Base-by-base conservation (phyloP, 1,139 yeast species). In the Kurtzmaniella natalensis region DNA sequence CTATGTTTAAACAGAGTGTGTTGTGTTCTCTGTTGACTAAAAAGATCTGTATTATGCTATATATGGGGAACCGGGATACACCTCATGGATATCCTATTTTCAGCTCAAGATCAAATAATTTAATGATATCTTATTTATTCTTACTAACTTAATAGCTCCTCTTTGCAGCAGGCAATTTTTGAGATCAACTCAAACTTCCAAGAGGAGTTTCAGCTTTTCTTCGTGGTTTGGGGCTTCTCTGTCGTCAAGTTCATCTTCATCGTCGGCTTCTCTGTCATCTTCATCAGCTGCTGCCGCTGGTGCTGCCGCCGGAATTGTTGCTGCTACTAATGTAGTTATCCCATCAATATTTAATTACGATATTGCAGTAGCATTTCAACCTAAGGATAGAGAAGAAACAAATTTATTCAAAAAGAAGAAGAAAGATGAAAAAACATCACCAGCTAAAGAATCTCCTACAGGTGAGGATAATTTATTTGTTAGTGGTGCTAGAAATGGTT, bases 391-490 rank as follows among this genome's bases (percentile, higher is more conserved):
- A 37, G 72, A 67, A 38, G 70, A 63, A 33, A 42, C 61, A 24
- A 78, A 76, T 44, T 56, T 61, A 25, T 68, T 68, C 49, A 60
- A 59, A 39, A 45, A 46, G 48, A 22, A 17, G 6, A 60, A 58
- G 29, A 48, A 59, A 35, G 46, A 48, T 26, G 26, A 16, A 4
- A 58, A 60, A 37, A 46, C 58, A 14, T 46, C 55, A 16, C 61
- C 72, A 2, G 72, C 72, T 2, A 40, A 53, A 27, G 45, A 51
- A 19, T 79, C 86, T 1, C 80, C 84, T 3, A 72, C 92, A 2
- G 98, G 97, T 4, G 96, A 89, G 52, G 98, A 89, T 55, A 85
- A 87, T 46, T 82, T 75, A 48, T 81, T 89, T 45, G 68, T 78
- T 24, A 66, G 79, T 5, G 56, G 62, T 7, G 51, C 61, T 18